Conservation (phyloP, 176 grass and related monocot species). For the Tillandsia fasciculata region DNA sequence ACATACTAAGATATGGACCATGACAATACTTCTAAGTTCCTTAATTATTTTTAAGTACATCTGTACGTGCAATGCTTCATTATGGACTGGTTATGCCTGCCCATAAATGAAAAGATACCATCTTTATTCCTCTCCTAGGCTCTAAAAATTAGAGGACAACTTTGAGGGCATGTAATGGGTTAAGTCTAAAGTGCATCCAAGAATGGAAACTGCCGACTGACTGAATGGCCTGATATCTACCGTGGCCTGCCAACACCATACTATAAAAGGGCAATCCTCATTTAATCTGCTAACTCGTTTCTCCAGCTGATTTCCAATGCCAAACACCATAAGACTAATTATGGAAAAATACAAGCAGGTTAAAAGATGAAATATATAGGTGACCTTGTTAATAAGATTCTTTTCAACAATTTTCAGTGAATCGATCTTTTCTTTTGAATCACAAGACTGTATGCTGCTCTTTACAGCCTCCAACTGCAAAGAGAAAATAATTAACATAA, state of each 20-base stretch:
- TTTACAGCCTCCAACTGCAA: conserved; percentile 75
- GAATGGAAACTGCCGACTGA: too few species aligned
- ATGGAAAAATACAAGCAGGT: not conserved
- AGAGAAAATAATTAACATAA: conserved; percentile 9
- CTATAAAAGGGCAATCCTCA: not conserved
- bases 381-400: conserved; percentile 79
- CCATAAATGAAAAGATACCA: too few species aligned
- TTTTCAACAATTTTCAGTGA: conserved; percentile 73
- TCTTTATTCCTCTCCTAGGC: too few species aligned
- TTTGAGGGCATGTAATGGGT: too few species aligned
- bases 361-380: not conserved
- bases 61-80: too few species aligned
- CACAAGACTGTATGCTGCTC: conserved; percentile 43
- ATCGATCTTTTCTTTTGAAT: conserved; percentile 55
- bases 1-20: not conserved
- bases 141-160: too few species aligned
- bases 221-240: too few species aligned
- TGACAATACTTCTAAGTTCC: not conserved
- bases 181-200: too few species aligned
- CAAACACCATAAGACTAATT: not conserved
- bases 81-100: too few species aligned
- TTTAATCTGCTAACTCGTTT: not conserved
- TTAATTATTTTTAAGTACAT: not conserved
- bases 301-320: not conserved
- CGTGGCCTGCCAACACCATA: too few species aligned